phyloP scores from a whole-genome alignment of 345 rosid genomes.

The Triadica sebifera region DNA sequence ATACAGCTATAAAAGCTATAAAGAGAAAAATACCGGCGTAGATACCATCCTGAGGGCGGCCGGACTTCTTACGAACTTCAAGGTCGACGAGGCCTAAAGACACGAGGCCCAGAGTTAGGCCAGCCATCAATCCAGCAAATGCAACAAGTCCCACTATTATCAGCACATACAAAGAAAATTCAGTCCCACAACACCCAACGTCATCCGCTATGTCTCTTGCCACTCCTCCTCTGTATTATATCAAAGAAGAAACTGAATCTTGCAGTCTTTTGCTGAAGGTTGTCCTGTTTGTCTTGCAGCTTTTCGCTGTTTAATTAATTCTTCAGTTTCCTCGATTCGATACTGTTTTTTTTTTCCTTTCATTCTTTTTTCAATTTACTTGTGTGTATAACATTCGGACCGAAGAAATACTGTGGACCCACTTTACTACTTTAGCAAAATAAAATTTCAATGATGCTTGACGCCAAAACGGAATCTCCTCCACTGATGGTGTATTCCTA shows the following conservation, averaged over 20 bases:
- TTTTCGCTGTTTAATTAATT: background rate
- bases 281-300: background rate
- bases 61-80: conserved; percentile 89
- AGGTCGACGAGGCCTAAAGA: conserved; percentile 93
- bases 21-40: conserved; percentile 53
- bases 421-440: too few species aligned
- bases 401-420: too few species aligned
- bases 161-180: conserved; percentile 48
- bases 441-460: too few species aligned
- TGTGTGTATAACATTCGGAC: background rate
- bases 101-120: conserved; percentile 93
- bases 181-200: conserved; percentile 47
- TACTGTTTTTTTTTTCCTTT: background rate
- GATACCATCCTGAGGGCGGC: conserved; percentile 81
- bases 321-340: background rate
- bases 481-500: too few species aligned
- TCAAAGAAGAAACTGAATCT: too few species aligned
- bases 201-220: conserved; percentile 33
- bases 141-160: conserved; percentile 54
- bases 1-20: background rate
- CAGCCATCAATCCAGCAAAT: conserved; percentile 94
- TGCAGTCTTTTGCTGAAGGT: too few species aligned
- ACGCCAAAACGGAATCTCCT: too few species aligned
- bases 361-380: background rate
- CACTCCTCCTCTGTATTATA: background rate